Conservation (phyloP, 2,329 filamentous ascomycete species). For the Nothopassalora personata region DNA sequence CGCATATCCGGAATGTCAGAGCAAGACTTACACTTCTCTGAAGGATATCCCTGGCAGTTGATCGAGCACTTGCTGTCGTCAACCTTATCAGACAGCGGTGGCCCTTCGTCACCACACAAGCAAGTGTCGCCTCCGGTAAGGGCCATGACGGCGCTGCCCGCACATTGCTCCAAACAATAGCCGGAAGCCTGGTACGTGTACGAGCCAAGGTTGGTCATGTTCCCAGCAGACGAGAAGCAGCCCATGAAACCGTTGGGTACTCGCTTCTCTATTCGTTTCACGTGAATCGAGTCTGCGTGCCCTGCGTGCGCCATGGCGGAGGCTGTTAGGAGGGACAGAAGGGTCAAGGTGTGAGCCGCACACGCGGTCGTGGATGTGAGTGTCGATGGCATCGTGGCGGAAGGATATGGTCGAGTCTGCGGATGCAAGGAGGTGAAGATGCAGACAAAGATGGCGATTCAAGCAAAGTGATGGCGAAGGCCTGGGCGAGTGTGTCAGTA, state of each 20-base stretch:
- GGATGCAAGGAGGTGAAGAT: conserved; percentile 42
- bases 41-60: conserved; percentile 45
- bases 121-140: conserved; percentile 62
- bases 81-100: conserved; percentile 53
- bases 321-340: conserved; percentile 16
- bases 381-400: conserved; percentile 12
- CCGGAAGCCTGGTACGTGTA: conserved; percentile 52
- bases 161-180: conserved; percentile 51
- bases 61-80: conserved; percentile 58
- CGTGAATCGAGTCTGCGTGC: neutral
- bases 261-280: conserved; percentile 5
- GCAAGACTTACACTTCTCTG: conserved; percentile 55
- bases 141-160: conserved; percentile 55
- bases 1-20: neutral
- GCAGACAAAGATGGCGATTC: neutral
- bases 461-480: conserved; percentile 9
- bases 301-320: conserved; percentile 11
- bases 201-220: conserved; percentile 44
- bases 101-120: conserved; percentile 67
- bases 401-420: conserved; percentile 38
- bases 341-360: conserved; percentile 8
- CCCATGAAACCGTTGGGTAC: conserved; percentile 35
- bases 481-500: conserved; percentile 7
- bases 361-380: conserved; percentile 3
- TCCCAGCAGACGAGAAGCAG: conserved; percentile 48